phyloP scores from a whole-genome alignment of 1,284 basidiomycete species.

The Cryptococcus sp. region DNA sequence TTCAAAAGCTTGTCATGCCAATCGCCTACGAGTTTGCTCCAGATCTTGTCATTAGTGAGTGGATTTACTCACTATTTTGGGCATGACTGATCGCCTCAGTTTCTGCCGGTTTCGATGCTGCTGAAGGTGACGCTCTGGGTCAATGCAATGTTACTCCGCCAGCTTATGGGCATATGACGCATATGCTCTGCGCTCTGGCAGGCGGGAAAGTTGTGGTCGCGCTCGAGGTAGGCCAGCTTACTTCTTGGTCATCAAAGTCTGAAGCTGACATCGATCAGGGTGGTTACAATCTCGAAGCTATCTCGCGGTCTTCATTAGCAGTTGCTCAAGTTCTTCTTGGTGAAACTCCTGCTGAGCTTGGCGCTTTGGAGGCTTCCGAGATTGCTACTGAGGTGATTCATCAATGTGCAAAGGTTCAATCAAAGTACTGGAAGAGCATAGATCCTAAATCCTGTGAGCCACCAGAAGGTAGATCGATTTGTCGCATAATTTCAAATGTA shows the following conservation, averaged over 20 bases:
- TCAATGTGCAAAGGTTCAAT: slow-evolving; percentile 78
- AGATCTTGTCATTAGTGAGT: slow-evolving; percentile 88
- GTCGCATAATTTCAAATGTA: background rate
- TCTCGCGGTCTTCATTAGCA: slow-evolving; percentile 78
- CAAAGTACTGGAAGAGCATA: slow-evolving; percentile 83
- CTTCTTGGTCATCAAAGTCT: too few species aligned
- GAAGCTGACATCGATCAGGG: slow-evolving; percentile 56
- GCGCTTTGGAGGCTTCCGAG: slow-evolving; percentile 65
- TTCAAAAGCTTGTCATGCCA: slow-evolving; percentile 93
- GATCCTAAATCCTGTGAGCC: slow-evolving; percentile 73
- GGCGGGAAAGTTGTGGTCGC: slow-evolving; percentile 86
- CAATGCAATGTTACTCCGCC: slow-evolving; percentile 83
- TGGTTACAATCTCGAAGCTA: slow-evolving; percentile 89
- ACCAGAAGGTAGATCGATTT: slow-evolving; percentile 46
- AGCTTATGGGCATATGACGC: slow-evolving; percentile 99
- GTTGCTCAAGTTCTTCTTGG: slow-evolving; percentile 82
- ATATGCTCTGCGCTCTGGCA: slow-evolving; percentile 87
- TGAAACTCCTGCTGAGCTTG: slow-evolving; percentile 70
- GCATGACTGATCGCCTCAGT: slow-evolving; percentile 54
- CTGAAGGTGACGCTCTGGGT: slow-evolving; percentile 85
- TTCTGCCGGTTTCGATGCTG: slow-evolving; percentile 97
- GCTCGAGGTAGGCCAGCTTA: slow-evolving; percentile 63
- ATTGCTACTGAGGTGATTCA: slow-evolving; percentile 79
- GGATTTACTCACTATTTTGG: background rate
- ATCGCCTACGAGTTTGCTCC: slow-evolving; percentile 94